Conservation (phyloP, 2,329 filamentous ascomycete species). For the Aspergillus neoniger region DNA sequence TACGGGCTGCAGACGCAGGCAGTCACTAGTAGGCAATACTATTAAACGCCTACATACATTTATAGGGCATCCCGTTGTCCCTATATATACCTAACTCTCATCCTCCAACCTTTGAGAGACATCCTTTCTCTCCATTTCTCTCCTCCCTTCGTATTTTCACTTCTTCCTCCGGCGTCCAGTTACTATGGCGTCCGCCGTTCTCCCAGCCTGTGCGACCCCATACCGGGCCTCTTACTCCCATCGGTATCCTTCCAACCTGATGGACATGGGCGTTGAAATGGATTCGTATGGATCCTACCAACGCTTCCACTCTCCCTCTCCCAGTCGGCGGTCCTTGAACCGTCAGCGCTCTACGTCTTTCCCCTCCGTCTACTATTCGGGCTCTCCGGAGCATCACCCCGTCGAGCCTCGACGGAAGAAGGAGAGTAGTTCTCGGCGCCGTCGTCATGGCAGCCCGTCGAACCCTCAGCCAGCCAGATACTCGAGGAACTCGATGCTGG, state of each 20-base stretch:
- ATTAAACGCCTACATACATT: constrained; percentile 21
- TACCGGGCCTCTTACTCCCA: constrained; percentile 19
- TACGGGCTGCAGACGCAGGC: constrained; percentile 15
- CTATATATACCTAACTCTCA: constrained; percentile 5
- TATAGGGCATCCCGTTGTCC: constrained; percentile 7
- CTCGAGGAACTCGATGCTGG: constrained; percentile 34
- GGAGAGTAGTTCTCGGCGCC: constrained; percentile 16
- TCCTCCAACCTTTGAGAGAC: background rate
- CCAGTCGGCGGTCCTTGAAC: constrained; percentile 20
- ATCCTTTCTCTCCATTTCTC: background rate
- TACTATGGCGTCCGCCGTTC: constrained; percentile 20
- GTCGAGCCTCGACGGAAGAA: constrained; percentile 25
- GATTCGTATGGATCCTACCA: constrained; percentile 31
- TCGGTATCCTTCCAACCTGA: constrained; percentile 25
- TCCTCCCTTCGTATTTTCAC: background rate
- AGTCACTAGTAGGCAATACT: constrained; percentile 21
- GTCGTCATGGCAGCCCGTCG: constrained; percentile 19
- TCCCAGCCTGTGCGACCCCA: constrained; percentile 26
- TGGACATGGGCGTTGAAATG: constrained; percentile 16
- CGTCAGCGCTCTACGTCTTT: constrained; percentile 25
- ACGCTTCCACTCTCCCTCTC: constrained; percentile 29
- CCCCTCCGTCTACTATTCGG: constrained; percentile 28
- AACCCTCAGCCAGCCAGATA: constrained; percentile 13
- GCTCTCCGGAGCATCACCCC: constrained; percentile 29
- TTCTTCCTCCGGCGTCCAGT: background rate